Conservation (phyloP, 2,329 filamentous ascomycete species). For the Botryotinia globosa region DNA sequence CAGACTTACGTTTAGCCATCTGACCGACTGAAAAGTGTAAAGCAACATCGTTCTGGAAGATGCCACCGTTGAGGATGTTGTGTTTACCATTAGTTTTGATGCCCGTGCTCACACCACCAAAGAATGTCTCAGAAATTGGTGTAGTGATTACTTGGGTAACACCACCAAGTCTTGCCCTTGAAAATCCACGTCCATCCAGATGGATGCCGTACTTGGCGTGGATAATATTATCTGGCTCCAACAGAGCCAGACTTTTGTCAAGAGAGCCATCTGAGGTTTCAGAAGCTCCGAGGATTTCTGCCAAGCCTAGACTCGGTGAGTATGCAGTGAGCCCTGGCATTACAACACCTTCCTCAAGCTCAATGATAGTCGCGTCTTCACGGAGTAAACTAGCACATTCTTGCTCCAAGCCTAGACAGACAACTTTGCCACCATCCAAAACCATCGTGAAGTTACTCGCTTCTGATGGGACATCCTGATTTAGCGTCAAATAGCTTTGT, state of each 20-base stretch:
- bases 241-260: constrained; percentile 32
- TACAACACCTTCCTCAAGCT: constrained; percentile 47
- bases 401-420: constrained; percentile 41
- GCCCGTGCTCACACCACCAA: constrained; percentile 45
- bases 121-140: constrained; percentile 39
- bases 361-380: constrained; percentile 35
- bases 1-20: constrained; percentile 36
- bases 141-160: constrained; percentile 45
- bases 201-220: constrained; percentile 44
- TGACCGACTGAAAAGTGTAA: constrained; percentile 44
- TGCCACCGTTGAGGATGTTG: constrained; percentile 41
- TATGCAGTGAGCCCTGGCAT: constrained; percentile 51
- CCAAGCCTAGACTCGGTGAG: constrained; percentile 47
- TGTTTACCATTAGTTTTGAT: constrained; percentile 42
- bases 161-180: constrained; percentile 44
- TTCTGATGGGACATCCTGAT: constrained; percentile 19
- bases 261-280: constrained; percentile 48
- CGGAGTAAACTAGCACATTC: constrained; percentile 36
- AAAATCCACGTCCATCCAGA: constrained; percentile 44
- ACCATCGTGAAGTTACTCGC: constrained; percentile 41
- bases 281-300: constrained; percentile 47
- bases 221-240: constrained; percentile 37
- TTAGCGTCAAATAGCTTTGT: constrained; percentile 39
- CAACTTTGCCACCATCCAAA: constrained; percentile 42
- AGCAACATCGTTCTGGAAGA: constrained; percentile 45